Evolutionary conservation across 2,329 filamentous ascomycete species (phyloP), one percentile per base, ranked within the genome.

Genomic region (Verticillium longisporum): DNA sequence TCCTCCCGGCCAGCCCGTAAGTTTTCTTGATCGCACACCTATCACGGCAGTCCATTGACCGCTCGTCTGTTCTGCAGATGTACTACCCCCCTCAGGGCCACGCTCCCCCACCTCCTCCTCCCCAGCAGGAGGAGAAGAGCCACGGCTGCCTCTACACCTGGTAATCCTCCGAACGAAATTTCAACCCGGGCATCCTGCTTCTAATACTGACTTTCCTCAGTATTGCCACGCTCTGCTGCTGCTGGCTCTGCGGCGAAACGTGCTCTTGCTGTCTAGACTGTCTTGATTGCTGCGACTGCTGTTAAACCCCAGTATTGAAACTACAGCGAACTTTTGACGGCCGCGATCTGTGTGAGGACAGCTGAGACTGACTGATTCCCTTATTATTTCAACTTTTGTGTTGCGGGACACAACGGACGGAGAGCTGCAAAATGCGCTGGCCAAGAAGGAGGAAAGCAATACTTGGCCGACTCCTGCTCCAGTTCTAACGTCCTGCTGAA

Each of bases 181-280:
- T 50, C 26, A 13, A 37, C 15, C n/a, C 2, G 14, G 34, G 21
- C n/a, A n/a, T n/a, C n/a, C n/a, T n/a, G n/a, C n/a, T n/a, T 38
- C 15, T 50, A 55, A 21, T 55, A 31, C 56, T 64, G 15, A 63
- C 53, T 15, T 9, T 9, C 41, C 55, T 31, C 55, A 77, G 75
- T 65, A 61, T 78, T 32, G 76, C 76, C 57, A 72, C 76, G 26
- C 65, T 78, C 62, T 78, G 76, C 70, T 78, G 76, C 68, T 78
- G 76, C 63, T 78, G 75, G 74, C 68, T 78, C 57, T 78, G 76
- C 63, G 76, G 75, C 3, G 75, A 78, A 65, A 73, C 75, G 3
- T 78, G 75, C 68, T 75, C 77, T 62, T 78, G 76, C 68, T 78
- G 75, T 64, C 66, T 77, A 34, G 76, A 78, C 56, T 77, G 74